Conservation (phyloP, 2,329 filamentous ascomycete species). For the Paracamarosporium sp. region DNA sequence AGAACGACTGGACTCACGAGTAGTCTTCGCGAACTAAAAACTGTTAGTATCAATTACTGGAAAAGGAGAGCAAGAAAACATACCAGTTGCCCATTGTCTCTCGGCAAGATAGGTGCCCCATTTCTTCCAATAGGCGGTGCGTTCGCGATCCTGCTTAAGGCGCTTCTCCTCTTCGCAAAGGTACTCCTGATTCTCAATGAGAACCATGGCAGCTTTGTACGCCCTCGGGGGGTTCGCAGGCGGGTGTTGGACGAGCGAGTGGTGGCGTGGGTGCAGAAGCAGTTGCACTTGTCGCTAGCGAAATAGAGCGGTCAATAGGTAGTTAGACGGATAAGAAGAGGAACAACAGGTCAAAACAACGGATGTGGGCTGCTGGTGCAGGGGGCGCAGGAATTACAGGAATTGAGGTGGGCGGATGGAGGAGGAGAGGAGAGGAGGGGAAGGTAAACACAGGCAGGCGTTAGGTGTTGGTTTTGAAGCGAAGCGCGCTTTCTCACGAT, state of each 20-base stretch:
- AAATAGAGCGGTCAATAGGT: constrained; percentile 17
- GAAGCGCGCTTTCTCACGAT: constrained; percentile 28
- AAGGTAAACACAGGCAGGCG: constrained; percentile 5
- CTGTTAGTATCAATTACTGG: constrained; percentile 32
- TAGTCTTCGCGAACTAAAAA: constrained; percentile 86
- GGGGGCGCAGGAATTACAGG: constrained; percentile 10
- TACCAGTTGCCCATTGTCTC: constrained; percentile 93
- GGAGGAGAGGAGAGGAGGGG: constrained; percentile 14
- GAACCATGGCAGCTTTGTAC: constrained; percentile 69
- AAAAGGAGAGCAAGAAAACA: constrained; percentile 30
- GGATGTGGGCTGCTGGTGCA: constrained; percentile 3
- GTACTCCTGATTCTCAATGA: constrained; percentile 87
- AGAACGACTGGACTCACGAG: constrained; percentile 58
- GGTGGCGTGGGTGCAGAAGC: constrained; percentile 21
- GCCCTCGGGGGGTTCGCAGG: constrained; percentile 12
- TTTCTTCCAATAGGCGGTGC: constrained; percentile 95
- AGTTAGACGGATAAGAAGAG: constrained; percentile 19
- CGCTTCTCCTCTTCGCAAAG: constrained; percentile 90
- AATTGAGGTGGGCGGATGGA: constrained; percentile 12
- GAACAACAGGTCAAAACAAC: constrained; percentile 14
- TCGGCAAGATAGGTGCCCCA: constrained; percentile 96
- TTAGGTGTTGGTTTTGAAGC: constrained; percentile 23
- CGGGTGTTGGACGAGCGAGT: constrained; percentile 13
- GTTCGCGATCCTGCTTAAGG: constrained; percentile 82
- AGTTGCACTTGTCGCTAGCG: constrained; percentile 26